A percentile compares a stretch with the other conserved stretches of the same genome.
phyloP scores from a whole-genome alignment of 805 yeast species.

The Pichia insulana region DNA sequence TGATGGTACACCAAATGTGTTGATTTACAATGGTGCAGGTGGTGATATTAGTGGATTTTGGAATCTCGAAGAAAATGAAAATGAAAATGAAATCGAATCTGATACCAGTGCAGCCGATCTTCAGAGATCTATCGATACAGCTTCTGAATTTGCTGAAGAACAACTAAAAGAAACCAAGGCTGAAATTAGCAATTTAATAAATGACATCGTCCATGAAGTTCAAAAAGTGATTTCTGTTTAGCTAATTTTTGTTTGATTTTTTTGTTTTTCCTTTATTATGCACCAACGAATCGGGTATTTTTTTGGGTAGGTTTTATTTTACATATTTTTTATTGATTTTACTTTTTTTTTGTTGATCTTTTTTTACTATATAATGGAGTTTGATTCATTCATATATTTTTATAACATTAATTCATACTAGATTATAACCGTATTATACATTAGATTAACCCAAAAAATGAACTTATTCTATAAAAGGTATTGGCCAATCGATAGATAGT shows the following conservation, averaged over 20 bases:
- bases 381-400: background rate
- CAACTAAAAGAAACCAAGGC: constrained; percentile 17
- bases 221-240: constrained; percentile 6
- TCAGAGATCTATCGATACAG: constrained; percentile 16
- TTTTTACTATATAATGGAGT: background rate
- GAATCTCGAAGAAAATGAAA: constrained; percentile 22
- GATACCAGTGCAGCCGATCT: too few relatives aligned
- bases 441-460: background rate
- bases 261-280: background rate
- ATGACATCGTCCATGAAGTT: constrained; percentile 17
- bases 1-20: constrained; percentile 61
- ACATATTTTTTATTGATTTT: background rate
- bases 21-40: constrained; percentile 80
- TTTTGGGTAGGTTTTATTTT: background rate
- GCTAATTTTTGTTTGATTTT: background rate
- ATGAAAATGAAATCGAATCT: constrained; percentile 6
- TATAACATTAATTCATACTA: background rate
- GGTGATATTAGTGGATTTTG: constrained; percentile 60
- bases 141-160: constrained; percentile 15
- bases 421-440: background rate
- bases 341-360: constrained; percentile 1
- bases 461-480: background rate
- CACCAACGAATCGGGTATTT: background rate
- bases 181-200: constrained; percentile 16
- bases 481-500: background rate